phyloP scores from a whole-genome alignment of 176 grass and related monocot genomes.

The Urochloa ruziziensis region DNA sequence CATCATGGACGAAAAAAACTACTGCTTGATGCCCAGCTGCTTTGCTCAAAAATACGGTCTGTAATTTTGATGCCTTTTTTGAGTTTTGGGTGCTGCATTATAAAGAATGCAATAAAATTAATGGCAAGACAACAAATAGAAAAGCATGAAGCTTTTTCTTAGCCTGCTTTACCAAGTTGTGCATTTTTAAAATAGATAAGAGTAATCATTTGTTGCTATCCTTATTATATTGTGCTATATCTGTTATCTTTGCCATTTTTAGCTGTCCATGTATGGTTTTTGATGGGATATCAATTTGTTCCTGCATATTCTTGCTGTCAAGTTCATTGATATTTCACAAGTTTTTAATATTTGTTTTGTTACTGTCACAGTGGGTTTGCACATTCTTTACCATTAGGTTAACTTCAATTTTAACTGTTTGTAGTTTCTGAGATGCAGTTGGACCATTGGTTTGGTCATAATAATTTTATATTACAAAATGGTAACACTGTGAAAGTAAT shows the following conservation, averaged over 20 bases:
- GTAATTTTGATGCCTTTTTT: slow-evolving; percentile 10
- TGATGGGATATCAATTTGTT: background rate
- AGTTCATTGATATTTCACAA: background rate
- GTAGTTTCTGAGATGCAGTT: background rate
- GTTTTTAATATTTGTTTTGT: background rate
- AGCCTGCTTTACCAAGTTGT: background rate
- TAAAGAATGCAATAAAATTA: background rate
- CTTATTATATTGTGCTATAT: slow-evolving; percentile 2
- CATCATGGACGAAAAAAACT: slow-evolving; percentile 95
- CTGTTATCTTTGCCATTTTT: slow-evolving; percentile 5
- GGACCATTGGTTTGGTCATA: background rate
- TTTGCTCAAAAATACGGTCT: slow-evolving; percentile 90
- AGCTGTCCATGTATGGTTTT: background rate
- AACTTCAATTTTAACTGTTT: background rate
- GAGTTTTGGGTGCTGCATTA: background rate
- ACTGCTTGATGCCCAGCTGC: slow-evolving; percentile 61
- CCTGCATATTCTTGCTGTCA: background rate
- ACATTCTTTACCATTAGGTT: too few relatives aligned
- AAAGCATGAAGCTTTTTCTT: background rate
- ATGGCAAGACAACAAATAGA: background rate
- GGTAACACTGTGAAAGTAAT: background rate
- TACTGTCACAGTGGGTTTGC: background rate
- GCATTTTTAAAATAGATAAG: background rate
- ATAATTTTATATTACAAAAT: slow-evolving; percentile 1
- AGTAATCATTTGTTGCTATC: background rate